Percentiles rank a stretch among this genome's conserved stretches.
phyloP scores from a whole-genome alignment of 2,329 filamentous ascomycete species.

The Alternaria hordeiaustralica region DNA sequence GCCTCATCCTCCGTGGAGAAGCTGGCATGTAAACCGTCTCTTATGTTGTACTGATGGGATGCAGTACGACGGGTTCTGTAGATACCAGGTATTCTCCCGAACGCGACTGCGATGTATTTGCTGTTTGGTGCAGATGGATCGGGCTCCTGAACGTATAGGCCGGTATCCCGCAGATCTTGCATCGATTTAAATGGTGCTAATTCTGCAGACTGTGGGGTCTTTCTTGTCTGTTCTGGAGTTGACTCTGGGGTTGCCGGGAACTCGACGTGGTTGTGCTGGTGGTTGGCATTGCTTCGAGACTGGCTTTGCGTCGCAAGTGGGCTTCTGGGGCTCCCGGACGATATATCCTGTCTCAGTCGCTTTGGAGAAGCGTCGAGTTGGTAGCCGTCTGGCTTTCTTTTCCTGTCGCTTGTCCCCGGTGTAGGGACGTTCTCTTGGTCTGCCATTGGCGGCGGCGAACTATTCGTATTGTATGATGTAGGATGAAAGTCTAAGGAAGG shows the following conservation, averaged over 20 bases:
- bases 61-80: no score
- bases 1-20: constrained; percentile 68
- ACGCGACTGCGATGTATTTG: constrained; percentile 66
- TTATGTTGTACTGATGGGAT: no score
- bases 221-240: constrained; percentile 15
- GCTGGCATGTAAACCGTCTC: no score
- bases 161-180: constrained; percentile 66
- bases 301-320: neutral
- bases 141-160: constrained; percentile 71
- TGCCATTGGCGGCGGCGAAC: neutral
- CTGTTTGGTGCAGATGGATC: constrained; percentile 47
- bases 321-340: neutral
- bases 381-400: constrained; percentile 13
- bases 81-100: constrained; percentile 63
- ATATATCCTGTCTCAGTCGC: neutral
- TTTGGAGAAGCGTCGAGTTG: neutral
- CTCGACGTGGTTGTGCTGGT: constrained; percentile 6
- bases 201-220: neutral
- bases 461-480: neutral
- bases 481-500: neutral
- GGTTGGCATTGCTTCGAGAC: neutral
- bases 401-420: constrained; percentile 1
- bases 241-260: constrained; percentile 6
- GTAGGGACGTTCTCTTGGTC: constrained; percentile 2
- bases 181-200: neutral